phyloP scores from a whole-genome alignment of 306 rosid genomes.

The Rosa multiflora region DNA sequence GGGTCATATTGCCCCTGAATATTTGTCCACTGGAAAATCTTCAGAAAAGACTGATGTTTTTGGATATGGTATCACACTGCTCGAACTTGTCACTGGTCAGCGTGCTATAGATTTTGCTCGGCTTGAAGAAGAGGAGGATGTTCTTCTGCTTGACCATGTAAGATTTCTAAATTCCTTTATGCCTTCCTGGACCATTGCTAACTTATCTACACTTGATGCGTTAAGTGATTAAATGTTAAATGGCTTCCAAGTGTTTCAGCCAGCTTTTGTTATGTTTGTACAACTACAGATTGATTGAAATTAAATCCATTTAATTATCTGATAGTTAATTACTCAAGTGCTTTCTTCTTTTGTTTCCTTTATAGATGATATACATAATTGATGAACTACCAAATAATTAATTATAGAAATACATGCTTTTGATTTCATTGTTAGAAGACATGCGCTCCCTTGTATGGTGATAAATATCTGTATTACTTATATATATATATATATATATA shows the following conservation, averaged over 20 bases:
- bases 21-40: conserved; percentile 87
- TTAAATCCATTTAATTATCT: neutral
- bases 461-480: neutral
- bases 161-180: conserved; percentile 18
- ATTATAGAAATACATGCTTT: neutral
- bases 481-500: too few relatives aligned
- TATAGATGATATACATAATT: neutral
- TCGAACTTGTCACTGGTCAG: conserved; percentile 86
- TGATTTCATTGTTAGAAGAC: neutral
- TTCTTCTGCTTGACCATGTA: conserved; percentile 92
- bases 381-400: neutral
- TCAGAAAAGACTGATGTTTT: conserved; percentile 91
- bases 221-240: neutral
- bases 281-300: too few relatives aligned
- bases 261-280: too few relatives aligned
- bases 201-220: neutral
- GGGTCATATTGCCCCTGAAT: conserved; percentile 99
- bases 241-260: neutral
- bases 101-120: conserved; percentile 85
- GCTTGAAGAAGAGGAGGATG: conserved; percentile 92
- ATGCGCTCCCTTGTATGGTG: neutral
- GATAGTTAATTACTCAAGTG: neutral
- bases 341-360: neutral
- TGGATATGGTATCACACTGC: conserved; percentile 94
- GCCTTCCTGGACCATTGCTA: neutral